Evolutionary conservation across 169 alveolate species (phyloP).

Genomic region (Toxoplasma gondii): DNA sequence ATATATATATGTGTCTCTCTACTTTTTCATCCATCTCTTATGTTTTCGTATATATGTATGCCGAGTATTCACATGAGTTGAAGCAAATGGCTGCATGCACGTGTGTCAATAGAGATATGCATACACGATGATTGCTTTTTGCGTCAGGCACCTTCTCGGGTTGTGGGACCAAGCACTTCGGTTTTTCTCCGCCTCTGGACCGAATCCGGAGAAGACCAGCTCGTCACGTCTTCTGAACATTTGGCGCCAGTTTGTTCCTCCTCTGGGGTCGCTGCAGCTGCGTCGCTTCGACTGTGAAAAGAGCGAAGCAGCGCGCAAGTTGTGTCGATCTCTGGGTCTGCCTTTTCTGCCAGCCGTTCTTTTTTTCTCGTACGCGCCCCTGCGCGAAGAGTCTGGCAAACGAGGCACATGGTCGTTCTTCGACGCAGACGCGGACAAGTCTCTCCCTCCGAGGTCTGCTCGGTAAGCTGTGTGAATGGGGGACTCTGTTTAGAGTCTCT

Average conservation of each 20-base stretch:
- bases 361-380: not conserved
- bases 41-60: no score
- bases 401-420: not conserved
- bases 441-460: conserved; percentile 5
- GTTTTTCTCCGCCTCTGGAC: not conserved
- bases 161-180: not conserved
- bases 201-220: not conserved
- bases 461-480: not conserved
- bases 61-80: no score
- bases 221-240: not conserved
- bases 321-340: not conserved
- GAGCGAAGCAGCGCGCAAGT: not conserved
- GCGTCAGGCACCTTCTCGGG: not conserved
- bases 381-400: not conserved
- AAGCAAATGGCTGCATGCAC: no score
- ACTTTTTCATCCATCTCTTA: no score
- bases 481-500: not conserved
- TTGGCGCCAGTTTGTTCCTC: not conserved
- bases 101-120: no score
- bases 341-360: not conserved
- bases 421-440: not conserved
- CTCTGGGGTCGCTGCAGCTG: not conserved
- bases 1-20: not conserved
- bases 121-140: not conserved
- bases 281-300: not conserved